These are phyloP conservation scores for Cutaneotrichosporon cavernicola DNA, from an alignment of 1,284 basidiomycete species.

Conservation along the genomic window DNA sequence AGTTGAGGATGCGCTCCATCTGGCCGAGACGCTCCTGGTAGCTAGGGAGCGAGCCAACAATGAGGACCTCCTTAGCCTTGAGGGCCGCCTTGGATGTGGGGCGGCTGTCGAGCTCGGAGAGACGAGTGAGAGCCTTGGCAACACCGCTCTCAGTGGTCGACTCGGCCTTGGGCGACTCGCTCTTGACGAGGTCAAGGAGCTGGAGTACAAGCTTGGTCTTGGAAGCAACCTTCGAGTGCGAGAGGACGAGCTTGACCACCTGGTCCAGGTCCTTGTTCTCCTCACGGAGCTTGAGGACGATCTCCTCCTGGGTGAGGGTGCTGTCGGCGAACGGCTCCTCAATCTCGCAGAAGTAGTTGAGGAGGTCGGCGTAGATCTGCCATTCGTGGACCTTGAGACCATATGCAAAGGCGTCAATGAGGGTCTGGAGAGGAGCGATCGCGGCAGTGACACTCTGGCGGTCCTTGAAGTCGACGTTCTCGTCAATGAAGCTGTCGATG, in stretches of 20 bases:
- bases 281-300: constrained; percentile 85
- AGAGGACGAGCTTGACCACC: constrained; percentile 82
- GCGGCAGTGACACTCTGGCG: constrained; percentile 71
- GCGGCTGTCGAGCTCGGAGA: constrained; percentile 73
- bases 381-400: constrained; percentile 88
- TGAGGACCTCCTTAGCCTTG: constrained; percentile 96
- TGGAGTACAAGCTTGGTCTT: constrained; percentile 86
- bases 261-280: constrained; percentile 91
- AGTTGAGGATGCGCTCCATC: constrained; percentile 90
- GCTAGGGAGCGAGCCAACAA: constrained; percentile 92
- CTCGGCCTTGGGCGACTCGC: constrained; percentile 69
- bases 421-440: constrained; percentile 69
- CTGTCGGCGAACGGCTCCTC: constrained; percentile 82
- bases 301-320: constrained; percentile 80
- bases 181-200: constrained; percentile 85
- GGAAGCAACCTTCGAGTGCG: constrained; percentile 91
- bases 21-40: constrained; percentile 90
- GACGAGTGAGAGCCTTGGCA: constrained; percentile 45
- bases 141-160: constrained; percentile 52
- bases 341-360: constrained; percentile 59
- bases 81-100: constrained; percentile 84
- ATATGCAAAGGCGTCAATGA: constrained; percentile 75
- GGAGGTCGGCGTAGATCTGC: constrained; percentile 51
- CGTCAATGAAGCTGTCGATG: constrained; percentile 80
- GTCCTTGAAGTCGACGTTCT: constrained; percentile 76